A percentile compares a stretch with the other conserved stretches of the same genome.
These are phyloP conservation scores for Hydnum rufescens DNA, from an alignment of 768 basidiomycete species.

Conservation along the genomic window DNA sequence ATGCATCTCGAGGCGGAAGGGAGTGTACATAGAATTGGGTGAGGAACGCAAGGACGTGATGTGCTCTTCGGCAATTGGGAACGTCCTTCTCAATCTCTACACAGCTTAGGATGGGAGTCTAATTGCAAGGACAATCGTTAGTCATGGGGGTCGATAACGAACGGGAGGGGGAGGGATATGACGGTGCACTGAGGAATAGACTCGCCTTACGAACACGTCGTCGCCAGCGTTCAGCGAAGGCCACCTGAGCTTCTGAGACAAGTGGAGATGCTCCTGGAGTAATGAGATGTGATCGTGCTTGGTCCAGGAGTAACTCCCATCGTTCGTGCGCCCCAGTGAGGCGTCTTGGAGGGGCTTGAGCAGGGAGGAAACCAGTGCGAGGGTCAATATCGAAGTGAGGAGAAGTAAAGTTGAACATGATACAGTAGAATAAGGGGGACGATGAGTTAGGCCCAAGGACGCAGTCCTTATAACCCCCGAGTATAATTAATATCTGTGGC, in stretches of 20 bases:
- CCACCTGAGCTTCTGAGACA: not conserved
- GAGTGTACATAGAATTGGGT: slow-evolving; percentile 11
- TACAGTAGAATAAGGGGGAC: no score
- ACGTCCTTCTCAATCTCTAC: slow-evolving; percentile 4
- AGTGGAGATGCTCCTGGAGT: not conserved
- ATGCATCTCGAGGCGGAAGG: slow-evolving; percentile 15
- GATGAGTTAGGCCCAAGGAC: no score
- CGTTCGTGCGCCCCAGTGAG: slow-evolving; percentile 1
- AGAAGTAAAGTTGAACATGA: not conserved
- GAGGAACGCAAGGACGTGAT: slow-evolving; percentile 11
- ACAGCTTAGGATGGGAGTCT: not conserved
- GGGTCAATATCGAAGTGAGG: slow-evolving; percentile 3
- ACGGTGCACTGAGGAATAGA: not conserved
- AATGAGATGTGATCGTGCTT: slow-evolving; percentile 4
- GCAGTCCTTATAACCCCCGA: no score
- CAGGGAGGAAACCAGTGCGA: slow-evolving; percentile 9
- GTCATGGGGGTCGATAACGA: not conserved
- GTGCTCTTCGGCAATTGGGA: slow-evolving; percentile 6
- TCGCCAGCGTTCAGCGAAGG: not conserved
- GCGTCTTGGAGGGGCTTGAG: slow-evolving; percentile 3
- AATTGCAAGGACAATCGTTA: not conserved
- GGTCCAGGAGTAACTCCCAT: slow-evolving; percentile 7
- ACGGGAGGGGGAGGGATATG: not conserved
- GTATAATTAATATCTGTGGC: no score
- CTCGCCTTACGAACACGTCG: not conserved